Conservation (phyloP, 164 flowering plant genomes). For the Brasenia schreberi region DNA sequence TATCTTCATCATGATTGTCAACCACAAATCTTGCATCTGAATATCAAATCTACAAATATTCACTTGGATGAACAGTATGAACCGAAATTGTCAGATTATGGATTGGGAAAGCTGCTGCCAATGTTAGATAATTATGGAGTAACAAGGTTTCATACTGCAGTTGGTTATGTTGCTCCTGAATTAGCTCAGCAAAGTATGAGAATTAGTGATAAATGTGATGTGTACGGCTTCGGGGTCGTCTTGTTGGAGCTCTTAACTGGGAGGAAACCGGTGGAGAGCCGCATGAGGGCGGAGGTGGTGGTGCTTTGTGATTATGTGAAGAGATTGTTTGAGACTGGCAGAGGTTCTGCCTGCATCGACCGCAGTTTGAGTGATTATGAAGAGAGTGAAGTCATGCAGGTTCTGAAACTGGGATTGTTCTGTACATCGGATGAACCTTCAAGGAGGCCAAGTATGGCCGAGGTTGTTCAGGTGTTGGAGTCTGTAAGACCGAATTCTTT, state of each 20-base stretch:
- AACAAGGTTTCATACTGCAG: constrained; percentile 63
- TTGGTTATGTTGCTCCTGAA: constrained; percentile 93
- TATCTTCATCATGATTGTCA: constrained; percentile 93
- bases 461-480: constrained; percentile 91
- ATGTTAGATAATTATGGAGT: constrained; percentile 47
- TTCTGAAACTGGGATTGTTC: constrained; percentile 80
- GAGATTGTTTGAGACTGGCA: constrained; percentile 51
- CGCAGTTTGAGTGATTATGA: constrained; percentile 52
- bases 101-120: constrained; percentile 67
- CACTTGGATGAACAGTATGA: constrained; percentile 57
- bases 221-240: constrained; percentile 84
- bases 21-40: constrained; percentile 79
- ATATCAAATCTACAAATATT: constrained; percentile 86
- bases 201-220: constrained; percentile 80
- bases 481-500: constrained; percentile 54
- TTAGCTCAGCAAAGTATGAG: constrained; percentile 52
- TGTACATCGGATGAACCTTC: constrained; percentile 71
- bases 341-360: constrained; percentile 72
- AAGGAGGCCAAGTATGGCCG: constrained; percentile 96
- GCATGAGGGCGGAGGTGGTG: constrained; percentile 47
- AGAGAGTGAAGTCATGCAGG: constrained; percentile 85
- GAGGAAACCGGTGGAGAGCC: constrained; percentile 87
- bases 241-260: constrained; percentile 89
- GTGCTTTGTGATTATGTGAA: constrained; percentile 75
- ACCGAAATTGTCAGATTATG: constrained; percentile 81